Evolutionary conservation across 805 yeast genomes (phyloP).

Genomic region (Barnettozyma sp.): DNA sequence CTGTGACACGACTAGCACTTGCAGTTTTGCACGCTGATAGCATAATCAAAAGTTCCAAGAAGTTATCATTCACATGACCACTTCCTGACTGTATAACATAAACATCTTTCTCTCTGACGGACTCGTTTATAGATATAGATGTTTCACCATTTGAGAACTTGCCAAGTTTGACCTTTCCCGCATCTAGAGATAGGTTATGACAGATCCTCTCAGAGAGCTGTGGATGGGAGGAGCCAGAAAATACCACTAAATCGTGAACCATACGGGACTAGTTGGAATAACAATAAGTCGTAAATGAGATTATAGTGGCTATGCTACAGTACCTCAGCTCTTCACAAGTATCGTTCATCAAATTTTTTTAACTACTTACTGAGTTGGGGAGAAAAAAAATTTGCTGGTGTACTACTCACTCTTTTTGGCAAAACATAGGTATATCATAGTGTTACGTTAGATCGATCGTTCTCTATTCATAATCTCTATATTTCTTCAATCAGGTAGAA

Average conservation of each 20-base stretch:
- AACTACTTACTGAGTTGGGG: too few relatives aligned
- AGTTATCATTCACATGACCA: constrained; percentile 78
- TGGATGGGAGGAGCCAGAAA: constrained; percentile 91
- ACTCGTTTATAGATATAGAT: constrained; percentile 73
- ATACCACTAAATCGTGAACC: constrained; percentile 77
- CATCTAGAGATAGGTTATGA: constrained; percentile 63
- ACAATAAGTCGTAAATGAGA: too few relatives aligned
- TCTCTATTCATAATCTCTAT: too few relatives aligned
- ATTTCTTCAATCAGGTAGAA: too few relatives aligned
- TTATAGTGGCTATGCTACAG: too few relatives aligned
- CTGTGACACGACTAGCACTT: constrained; percentile 88
- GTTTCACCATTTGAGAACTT: constrained; percentile 92
- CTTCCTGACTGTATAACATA: constrained; percentile 91
- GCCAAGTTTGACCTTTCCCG: constrained; percentile 57
- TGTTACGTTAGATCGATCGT: too few relatives aligned
- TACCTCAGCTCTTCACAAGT: too few relatives aligned
- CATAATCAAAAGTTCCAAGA: constrained; percentile 88
- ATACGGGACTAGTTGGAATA: too few relatives aligned
- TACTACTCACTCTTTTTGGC: too few relatives aligned
- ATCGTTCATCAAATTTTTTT: too few relatives aligned
- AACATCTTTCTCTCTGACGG: constrained; percentile 95
- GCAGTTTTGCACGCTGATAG: constrained; percentile 97
- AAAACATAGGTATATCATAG: too few relatives aligned
- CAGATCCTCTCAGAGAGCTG: constrained; percentile 69
- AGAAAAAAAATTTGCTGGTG: too few relatives aligned